Evolutionary conservation across 1,139 yeast species (phyloP), one percentile per base, ranked within the genome.

Genomic region (Chernovozyma aurita): DNA sequence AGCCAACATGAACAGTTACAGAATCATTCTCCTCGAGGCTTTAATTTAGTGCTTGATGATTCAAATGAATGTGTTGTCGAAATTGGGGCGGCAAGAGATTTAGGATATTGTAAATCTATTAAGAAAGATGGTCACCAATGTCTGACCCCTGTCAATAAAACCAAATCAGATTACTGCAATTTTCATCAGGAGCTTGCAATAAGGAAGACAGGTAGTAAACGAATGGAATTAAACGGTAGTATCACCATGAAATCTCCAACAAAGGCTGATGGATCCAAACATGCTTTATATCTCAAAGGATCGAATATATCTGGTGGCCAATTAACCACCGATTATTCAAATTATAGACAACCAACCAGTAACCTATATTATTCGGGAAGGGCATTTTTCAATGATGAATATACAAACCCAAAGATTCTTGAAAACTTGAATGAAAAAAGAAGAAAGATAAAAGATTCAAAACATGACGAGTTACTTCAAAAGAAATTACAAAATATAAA

Each of bases 191-290:
- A 86, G 43, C 50, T 70, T 35, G 70, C 77, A 30, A 65, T 79
- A 38, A 70, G 75, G 35, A 70, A 66, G 24, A 64, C 77, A 1
- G 73, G 77, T 24, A 65, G 78, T 8, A 68, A 76, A 40, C 65
- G 97, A 46, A 76, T 85, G 70, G 96, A 87, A 55, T 65, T 88
- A 37, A 84, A 79, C 47, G 81, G 86, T 3, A 69, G 76, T 35
- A 71, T 73, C 18, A 66, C 76, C 42, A 48, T 64, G 57, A 59
- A 59, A 46, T 61, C 70, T 2, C 73, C 37, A 2, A 21, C 37
- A 6, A 30, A 20, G 20, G 17, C 16, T 45, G 55, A 37, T 17
- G 47, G 48, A 6, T 47, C 45, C 14, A 56, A 52, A n/a, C 54
- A 53, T 24, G 52, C 56, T 4, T 46, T 57, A 42, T 60, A 50